Evolutionary conservation across 2,329 filamentous ascomycete genomes (phyloP).

Genomic region (Diplodia sapinea): DNA sequence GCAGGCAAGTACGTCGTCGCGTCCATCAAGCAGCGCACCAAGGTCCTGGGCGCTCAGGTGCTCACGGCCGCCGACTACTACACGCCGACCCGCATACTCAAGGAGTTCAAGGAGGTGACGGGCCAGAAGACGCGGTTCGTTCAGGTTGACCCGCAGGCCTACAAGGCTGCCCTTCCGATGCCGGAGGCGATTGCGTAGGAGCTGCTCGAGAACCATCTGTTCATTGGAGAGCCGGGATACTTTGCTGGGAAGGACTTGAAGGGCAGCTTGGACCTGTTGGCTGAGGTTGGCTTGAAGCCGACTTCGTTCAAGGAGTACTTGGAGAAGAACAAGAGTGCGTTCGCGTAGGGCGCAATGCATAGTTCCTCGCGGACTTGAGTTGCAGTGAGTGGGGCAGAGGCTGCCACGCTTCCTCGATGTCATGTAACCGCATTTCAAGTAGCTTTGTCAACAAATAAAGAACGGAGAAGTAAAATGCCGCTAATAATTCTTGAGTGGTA

Average conservation of each 20-base stretch:
- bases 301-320: constrained; percentile 52
- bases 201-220: constrained; percentile 59
- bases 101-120: constrained; percentile 47
- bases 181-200: constrained; percentile 53
- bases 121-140: constrained; percentile 44
- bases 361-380: not conserved
- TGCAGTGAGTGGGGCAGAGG: too few relatives aligned
- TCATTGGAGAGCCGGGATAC: constrained; percentile 61
- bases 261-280: constrained; percentile 47
- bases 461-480: not conserved
- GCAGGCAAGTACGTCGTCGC: constrained; percentile 36
- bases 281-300: constrained; percentile 37
- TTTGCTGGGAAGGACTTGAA: constrained; percentile 55
- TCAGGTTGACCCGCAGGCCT: constrained; percentile 51
- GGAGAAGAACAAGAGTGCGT: constrained; percentile 20
- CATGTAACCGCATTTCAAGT: not conserved
- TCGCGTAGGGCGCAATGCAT: not conserved
- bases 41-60: constrained; percentile 52
- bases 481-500: not conserved
- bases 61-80: constrained; percentile 48
- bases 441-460: not conserved
- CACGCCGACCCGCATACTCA: constrained; percentile 37
- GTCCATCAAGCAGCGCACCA: constrained; percentile 41
- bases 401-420: not conserved
- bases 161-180: constrained; percentile 46